Conservation (phyloP, 352 stramenopile genomes). For the Phytophthora constricta region DNA sequence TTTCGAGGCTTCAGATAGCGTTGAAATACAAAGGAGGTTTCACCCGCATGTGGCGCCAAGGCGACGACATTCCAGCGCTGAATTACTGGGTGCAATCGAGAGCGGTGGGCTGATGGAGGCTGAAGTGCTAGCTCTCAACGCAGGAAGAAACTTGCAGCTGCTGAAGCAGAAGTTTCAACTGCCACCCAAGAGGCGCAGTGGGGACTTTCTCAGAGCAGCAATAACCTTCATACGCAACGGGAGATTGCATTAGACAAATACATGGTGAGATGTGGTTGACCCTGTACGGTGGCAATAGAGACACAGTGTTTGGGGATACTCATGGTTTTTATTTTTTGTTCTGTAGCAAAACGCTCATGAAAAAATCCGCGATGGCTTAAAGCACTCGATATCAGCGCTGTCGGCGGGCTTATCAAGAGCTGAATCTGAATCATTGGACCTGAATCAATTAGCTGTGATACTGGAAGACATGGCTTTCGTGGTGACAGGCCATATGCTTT, state of each 20-base stretch:
- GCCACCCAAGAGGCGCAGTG: slow-evolving; percentile 34
- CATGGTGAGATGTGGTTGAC: slow-evolving; percentile 68
- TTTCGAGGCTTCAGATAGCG: slow-evolving; percentile 35
- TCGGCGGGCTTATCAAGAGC: slow-evolving; percentile 33
- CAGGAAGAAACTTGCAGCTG: slow-evolving; percentile 20
- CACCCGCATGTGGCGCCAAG: slow-evolving; percentile 14
- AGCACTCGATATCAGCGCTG: slow-evolving; percentile 42
- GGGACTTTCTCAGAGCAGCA: slow-evolving; percentile 25
- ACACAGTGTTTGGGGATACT: slow-evolving; percentile 4
- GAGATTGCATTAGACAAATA: slow-evolving; percentile 76
- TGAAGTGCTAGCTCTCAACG: slow-evolving; percentile 37
- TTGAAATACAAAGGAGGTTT: slow-evolving; percentile 28
- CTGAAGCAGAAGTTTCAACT: slow-evolving; percentile 22
- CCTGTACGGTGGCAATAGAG: neutral
- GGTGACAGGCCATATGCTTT: slow-evolving; percentile 74
- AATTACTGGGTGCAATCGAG: slow-evolving; percentile 73
- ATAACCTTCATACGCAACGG: slow-evolving; percentile 53
- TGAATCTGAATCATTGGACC: slow-evolving; percentile 35
- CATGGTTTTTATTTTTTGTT: slow-evolving; percentile 14
- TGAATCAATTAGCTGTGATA: slow-evolving; percentile 48
- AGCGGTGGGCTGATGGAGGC: slow-evolving; percentile 53
- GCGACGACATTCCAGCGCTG: slow-evolving; percentile 62
- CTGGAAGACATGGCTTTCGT: slow-evolving; percentile 84
- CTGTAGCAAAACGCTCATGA: slow-evolving; percentile 67
- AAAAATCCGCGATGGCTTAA: slow-evolving; percentile 65